A percentile compares a stretch with the other conserved stretches of the same genome.
phyloP scores from a whole-genome alignment of 768 basidiomycete species.

The Pleurotus pulmonarius region DNA sequence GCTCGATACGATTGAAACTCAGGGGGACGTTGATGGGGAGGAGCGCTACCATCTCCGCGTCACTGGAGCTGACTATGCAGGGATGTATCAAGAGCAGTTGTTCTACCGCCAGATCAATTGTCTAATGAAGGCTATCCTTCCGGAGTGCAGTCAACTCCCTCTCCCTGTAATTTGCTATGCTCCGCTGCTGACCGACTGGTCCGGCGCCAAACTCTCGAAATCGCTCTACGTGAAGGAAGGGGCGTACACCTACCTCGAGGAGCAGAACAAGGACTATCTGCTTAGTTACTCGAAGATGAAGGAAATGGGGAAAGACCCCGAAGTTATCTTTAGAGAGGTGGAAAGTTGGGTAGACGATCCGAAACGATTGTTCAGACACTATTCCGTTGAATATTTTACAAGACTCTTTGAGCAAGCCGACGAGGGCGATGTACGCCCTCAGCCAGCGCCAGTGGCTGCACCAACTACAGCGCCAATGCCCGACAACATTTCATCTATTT shows the following conservation, averaged over 20 bases:
- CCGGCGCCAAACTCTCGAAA: conserved; percentile 26
- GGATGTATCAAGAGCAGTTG: conserved; percentile 21
- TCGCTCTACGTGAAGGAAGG: conserved; percentile 22
- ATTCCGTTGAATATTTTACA: conserved; percentile 18
- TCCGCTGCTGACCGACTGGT: conserved; percentile 25
- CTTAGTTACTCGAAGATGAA: conserved; percentile 20
- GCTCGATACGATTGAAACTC: conserved; percentile 10
- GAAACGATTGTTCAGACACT: conserved; percentile 18
- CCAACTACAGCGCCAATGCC: too few species aligned
- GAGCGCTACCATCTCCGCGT: conserved; percentile 18
- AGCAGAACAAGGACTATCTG: conserved; percentile 18
- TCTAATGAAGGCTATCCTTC: not conserved
- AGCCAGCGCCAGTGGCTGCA: too few species aligned
- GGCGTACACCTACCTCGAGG: conserved; percentile 22
- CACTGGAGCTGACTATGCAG: conserved; percentile 23
- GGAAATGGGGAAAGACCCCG: conserved; percentile 17
- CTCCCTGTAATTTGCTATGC: conserved; percentile 17
- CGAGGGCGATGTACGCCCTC: not conserved
- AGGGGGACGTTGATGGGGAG: not conserved
- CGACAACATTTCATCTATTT: too few species aligned
- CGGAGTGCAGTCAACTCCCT: not conserved
- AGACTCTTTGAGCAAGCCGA: conserved; percentile 8
- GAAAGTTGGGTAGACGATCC: conserved; percentile 20
- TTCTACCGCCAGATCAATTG: conserved; percentile 18
- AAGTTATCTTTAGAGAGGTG: conserved; percentile 19